Conservation (phyloP, 768 basidiomycete genomes). For the Termitomyces sp. region DNA sequence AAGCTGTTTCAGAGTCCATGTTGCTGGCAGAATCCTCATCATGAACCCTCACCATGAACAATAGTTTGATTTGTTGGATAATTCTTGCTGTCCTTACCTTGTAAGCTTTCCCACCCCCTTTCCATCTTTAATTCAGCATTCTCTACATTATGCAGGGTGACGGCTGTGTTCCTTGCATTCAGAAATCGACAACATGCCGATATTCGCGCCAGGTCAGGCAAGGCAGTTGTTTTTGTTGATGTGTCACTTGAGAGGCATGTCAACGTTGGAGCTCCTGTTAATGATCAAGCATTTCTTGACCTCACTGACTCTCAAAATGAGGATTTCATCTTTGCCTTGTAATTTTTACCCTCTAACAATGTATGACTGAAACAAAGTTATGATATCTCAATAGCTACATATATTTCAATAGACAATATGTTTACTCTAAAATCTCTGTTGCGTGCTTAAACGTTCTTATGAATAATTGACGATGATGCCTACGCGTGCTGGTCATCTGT, state of each 20-base stretch:
- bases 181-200: conserved; percentile 32
- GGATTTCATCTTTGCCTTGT: conserved; percentile 26
- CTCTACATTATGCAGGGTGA: conserved; percentile 17
- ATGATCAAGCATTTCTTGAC: conserved; percentile 31
- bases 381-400: too few species aligned
- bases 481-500: too few species aligned
- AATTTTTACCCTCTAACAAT: not conserved
- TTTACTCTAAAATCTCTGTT: too few species aligned
- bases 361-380: too few species aligned
- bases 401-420: too few species aligned
- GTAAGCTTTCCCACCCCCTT: conserved; percentile 13
- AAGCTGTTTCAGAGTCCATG: not conserved
- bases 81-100: conserved; percentile 27
- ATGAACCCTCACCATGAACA: too few species aligned
- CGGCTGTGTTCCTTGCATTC: conserved; percentile 28
- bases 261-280: conserved; percentile 13
- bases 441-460: too few species aligned
- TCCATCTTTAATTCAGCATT: too few species aligned
- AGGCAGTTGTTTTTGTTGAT: conserved; percentile 27
- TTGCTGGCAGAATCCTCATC: not conserved
- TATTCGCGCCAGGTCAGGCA: conserved; percentile 28
- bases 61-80: conserved; percentile 35
- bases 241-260: conserved; percentile 28
- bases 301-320: conserved; percentile 31
- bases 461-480: too few species aligned